These are phyloP conservation scores for Cardamine chenopodiifolia DNA, from an alignment of 345 rosid genomes.

Conservation along the genomic window DNA sequence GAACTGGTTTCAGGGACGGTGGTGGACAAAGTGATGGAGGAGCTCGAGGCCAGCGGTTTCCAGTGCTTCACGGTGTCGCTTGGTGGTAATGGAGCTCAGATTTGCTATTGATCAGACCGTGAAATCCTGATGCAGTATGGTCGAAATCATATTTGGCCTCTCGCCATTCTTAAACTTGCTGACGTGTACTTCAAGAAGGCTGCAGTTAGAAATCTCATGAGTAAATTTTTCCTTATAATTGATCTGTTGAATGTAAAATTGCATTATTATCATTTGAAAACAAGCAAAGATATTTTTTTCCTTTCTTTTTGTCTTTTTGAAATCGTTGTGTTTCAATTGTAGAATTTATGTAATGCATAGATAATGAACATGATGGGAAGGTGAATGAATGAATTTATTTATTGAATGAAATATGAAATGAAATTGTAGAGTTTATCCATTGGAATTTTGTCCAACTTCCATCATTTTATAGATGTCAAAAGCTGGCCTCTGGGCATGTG, in stretches of 20 bases:
- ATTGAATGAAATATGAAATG: constrained; percentile 2
- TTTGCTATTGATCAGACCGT: constrained; percentile 47
- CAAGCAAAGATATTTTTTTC: background rate
- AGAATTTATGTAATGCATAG: constrained; percentile 2
- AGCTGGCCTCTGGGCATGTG: constrained; percentile 46
- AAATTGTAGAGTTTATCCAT: constrained; percentile 25
- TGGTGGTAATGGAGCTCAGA: constrained; percentile 78
- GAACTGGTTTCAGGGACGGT: constrained; percentile 57
- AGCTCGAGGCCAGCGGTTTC: constrained; percentile 78
- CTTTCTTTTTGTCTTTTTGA: background rate
- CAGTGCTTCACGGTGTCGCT: constrained; percentile 77
- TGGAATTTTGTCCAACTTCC: constrained; percentile 51
- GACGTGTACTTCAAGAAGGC: constrained; percentile 24
- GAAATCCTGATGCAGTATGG: background rate
- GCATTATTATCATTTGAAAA: constrained; percentile 24
- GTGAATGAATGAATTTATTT: no score
- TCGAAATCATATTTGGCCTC: constrained; percentile 15
- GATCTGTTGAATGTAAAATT: constrained; percentile 35
- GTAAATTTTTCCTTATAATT: background rate
- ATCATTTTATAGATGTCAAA: constrained; percentile 56
- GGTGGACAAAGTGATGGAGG: constrained; percentile 62
- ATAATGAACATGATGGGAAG: constrained; percentile 1
- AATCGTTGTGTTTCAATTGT: constrained; percentile 15
- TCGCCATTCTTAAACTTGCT: constrained; percentile 28
- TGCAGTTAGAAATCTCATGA: background rate